A percentile compares a stretch with the other conserved stretches of the same genome.
Conservation (phyloP, 202 grass and related monocot species). For the Brachypodium distachyon region DNA sequence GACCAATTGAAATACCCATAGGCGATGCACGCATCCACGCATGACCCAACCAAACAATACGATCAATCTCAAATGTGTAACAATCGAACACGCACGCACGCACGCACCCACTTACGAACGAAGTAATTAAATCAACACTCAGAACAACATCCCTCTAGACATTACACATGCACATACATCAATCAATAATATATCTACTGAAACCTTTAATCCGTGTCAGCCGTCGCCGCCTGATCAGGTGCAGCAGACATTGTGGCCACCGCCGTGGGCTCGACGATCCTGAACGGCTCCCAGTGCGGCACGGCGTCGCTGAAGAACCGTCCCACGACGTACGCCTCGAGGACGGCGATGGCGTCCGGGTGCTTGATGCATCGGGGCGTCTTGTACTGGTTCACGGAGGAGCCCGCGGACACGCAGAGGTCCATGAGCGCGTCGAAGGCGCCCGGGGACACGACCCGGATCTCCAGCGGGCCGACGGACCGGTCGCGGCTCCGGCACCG, state of each 20-base stretch:
- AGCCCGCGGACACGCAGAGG: conserved; percentile 57
- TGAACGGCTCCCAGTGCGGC: conserved; percentile 64
- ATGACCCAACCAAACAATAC: not conserved
- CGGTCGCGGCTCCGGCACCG: conserved; percentile 53
- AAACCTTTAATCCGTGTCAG: not conserved
- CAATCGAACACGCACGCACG: not conserved
- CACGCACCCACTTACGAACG: no score
- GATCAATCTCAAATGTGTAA: not conserved
- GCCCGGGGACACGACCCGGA: conserved; percentile 42
- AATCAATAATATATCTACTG: not conserved
- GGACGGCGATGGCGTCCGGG: conserved; percentile 41
- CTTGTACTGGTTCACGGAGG: conserved; percentile 94
- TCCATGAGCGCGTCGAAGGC: conserved; percentile 85
- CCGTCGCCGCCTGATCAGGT: not conserved
- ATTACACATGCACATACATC: conserved; percentile 6
- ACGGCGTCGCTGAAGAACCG: conserved; percentile 44
- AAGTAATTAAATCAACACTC: no score
- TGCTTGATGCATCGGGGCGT: conserved; percentile 73
- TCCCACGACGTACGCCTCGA: conserved; percentile 39
- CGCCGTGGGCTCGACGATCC: not conserved
- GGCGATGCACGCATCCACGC: no score
- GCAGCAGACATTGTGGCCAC: not conserved
- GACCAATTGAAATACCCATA: not conserved
- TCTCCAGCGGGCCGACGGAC: conserved; percentile 65
- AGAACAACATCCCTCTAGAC: not conserved